Evolutionary conservation across 306 rosid genomes (phyloP), one percentile per base, ranked within the genome.

Genomic region (Styphnolobium japonicum): DNA sequence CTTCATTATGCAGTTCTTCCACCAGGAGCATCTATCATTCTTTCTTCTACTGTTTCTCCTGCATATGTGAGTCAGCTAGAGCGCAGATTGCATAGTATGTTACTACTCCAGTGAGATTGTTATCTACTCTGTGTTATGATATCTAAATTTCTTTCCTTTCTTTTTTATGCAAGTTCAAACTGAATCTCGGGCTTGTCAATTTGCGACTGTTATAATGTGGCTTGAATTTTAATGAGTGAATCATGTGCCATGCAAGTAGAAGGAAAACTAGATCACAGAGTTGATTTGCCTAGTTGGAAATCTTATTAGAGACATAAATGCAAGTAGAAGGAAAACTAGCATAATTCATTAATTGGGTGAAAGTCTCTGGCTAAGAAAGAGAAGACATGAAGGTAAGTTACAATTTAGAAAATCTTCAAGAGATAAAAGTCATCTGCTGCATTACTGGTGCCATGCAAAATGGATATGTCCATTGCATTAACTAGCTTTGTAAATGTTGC

Each of bases 1-100:
- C 51, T 80, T 56, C 70, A 40, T 79, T 75, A 25, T 62, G 67
- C 73, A 94, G 98, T 82, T 46, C 97, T 94, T 86, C 93, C 97
- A 12, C 43, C 83, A 15, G 98, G 97, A 67, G 95, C 98, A 78
- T 78, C 97, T 49, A 82, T 94, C 27, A 76, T 94, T 65, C 92
- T 94, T 62, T 89, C 95, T 51, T 94, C 98, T 74, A 94, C 98
- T 4, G 98, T 94, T 85, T 94, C 98, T 91, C 98, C 97, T 58
- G 97, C 88, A 86, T 94, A 81, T 64, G 90, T 94, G 84, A 85
- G 87, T 86, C 89, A 92, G 88, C 91, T 94, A 36, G 92, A 94
- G 80, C 90, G 21, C 19, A 91, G 92, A 60, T 82, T 92, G 76
- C 90, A 84, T 69, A 86, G 97, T 94, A 92, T 36, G 96, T 87